Evolutionary conservation across 257 asterid genomes (phyloP).

Genomic region (Solanum habrochaites): DNA sequence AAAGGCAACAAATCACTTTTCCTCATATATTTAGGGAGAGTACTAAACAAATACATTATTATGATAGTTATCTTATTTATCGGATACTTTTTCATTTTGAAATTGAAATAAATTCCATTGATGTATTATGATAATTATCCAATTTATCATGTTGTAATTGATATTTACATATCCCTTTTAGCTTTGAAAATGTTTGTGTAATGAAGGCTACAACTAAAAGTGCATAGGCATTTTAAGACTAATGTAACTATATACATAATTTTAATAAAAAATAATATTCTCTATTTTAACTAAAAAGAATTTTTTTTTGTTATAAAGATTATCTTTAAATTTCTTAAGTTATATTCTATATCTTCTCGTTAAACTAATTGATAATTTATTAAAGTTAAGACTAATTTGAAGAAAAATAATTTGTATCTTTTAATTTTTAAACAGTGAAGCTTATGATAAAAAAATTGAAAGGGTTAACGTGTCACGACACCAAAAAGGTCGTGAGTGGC

Average conservation of each 20-base stretch:
- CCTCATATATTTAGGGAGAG: not conserved
- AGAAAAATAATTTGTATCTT: not conserved
- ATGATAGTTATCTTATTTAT: no score
- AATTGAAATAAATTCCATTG: not conserved
- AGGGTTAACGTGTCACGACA: no score
- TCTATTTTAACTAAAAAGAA: not conserved
- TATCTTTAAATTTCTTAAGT: no score
- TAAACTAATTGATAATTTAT: not conserved
- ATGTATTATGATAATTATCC: not conserved
- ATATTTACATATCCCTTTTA: not conserved
- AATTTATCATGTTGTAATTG: not conserved
- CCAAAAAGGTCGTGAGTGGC: no score
- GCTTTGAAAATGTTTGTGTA: not conserved
- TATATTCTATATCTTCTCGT: not conserved
- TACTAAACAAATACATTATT: not conserved
- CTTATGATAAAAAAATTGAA: not conserved
- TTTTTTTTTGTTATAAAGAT: not conserved
- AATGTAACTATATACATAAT: not conserved
- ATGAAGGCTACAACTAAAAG: not conserved
- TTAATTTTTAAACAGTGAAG: not conserved
- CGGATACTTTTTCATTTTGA: not conserved
- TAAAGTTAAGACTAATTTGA: not conserved
- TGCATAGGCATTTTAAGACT: not conserved
- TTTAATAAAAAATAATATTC: not conserved
- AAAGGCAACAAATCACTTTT: not conserved